Conservation (phyloP, 345 rosid genomes). For the Syzygium aqueum region DNA sequence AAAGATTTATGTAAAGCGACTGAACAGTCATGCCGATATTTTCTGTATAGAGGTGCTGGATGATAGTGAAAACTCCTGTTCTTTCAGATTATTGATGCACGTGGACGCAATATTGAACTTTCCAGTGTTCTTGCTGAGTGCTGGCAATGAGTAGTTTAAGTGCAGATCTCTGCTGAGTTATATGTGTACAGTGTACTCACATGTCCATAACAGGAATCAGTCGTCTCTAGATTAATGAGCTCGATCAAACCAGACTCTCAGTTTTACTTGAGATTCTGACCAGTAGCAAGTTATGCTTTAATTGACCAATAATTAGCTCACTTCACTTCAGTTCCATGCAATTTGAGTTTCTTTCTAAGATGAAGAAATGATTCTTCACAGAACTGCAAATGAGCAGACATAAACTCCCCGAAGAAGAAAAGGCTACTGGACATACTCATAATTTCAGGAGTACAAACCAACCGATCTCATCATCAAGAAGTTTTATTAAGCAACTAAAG, state of each 20-base stretch:
- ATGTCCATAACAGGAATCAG: not conserved
- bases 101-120: not conserved
- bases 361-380: not conserved
- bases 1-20: not conserved
- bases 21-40: not conserved
- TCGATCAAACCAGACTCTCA: not conserved
- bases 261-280: not conserved
- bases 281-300: not conserved
- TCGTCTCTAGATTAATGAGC: not conserved
- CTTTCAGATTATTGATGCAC: not conserved
- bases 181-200: not conserved
- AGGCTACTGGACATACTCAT: not conserved
- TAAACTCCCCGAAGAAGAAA: not conserved
- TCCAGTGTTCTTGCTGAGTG: not conserved
- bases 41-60: not conserved
- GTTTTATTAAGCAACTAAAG: constrained; percentile 20
- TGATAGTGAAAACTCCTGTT: not conserved
- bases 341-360: not conserved
- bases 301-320: not conserved
- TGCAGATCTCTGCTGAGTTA: not conserved
- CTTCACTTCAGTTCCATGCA: not conserved
- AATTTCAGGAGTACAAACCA: not conserved
- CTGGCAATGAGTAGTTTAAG: not conserved
- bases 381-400: not conserved
- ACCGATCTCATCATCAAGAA: not conserved